These are phyloP conservation scores for Venturia aucupariae DNA, from an alignment of 2,329 filamentous ascomycete genomes.

Conservation along the genomic window DNA sequence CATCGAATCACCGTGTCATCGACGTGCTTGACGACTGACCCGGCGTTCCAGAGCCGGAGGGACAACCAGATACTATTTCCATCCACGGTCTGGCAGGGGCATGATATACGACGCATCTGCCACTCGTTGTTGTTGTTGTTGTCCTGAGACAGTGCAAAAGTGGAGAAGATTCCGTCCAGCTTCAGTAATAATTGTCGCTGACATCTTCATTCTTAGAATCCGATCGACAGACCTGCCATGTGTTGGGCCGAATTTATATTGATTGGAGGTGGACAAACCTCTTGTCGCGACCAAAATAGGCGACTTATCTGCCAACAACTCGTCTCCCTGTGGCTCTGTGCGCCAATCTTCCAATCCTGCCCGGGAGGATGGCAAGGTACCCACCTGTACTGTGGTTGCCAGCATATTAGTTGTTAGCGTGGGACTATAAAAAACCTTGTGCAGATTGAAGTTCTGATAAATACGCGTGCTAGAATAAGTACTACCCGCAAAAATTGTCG, in stretches of 20 bases:
- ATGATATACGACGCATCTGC: neutral
- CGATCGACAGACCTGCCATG: neutral
- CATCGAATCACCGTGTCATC: neutral
- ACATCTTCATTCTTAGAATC: neutral
- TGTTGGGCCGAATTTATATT: slow-evolving; percentile 2
- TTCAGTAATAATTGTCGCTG: neutral
- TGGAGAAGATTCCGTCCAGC: neutral
- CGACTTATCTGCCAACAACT: neutral
- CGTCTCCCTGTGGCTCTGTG: neutral
- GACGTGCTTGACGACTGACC: neutral
- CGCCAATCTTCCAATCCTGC: neutral
- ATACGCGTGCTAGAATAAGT: too few species aligned
- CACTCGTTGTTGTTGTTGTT: neutral
- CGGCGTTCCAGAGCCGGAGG: neutral
- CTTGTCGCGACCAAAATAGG: slow-evolving; percentile 3
- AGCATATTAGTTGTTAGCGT: too few species aligned
- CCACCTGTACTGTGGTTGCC: too few species aligned
- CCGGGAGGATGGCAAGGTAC: neutral
- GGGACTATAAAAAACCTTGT: too few species aligned
- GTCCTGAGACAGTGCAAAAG: neutral
- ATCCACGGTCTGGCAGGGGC: neutral
- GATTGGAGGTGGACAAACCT: neutral
- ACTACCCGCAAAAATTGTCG: too few species aligned
- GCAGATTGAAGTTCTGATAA: too few species aligned
- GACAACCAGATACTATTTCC: neutral